Evolutionary conservation across 2,329 filamentous ascomycete genomes (phyloP), one percentile per base, ranked within the genome.

Genomic region (Periglandula ipomoeae): DNA sequence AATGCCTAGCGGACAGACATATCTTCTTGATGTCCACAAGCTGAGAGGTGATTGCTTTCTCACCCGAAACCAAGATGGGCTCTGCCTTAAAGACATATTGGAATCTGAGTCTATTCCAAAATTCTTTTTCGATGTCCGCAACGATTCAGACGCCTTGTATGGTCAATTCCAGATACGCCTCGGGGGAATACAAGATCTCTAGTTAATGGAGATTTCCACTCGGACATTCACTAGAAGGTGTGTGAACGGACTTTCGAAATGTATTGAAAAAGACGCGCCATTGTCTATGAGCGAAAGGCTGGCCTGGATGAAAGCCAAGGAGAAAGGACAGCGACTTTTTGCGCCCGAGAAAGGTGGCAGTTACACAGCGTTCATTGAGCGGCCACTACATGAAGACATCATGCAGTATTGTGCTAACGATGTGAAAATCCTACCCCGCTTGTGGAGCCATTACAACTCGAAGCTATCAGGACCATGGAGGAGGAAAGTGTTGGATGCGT

Each of bases 71-170:
- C n/a, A n/a, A n/a, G n/a, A n/a, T n/a, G n/a, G n/a, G n/a, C n/a
- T n/a, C n/a, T n/a, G n/a, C n/a, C 26, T 72, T 1, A 69, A 70
- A 51, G 40, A 43, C 0, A 66, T 81, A 9, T 58, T 81, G 1
- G 71, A 81, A 58, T 68, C 64, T 0, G 6, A 52, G 0, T 8
- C 42, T 11, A 54, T 55, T 17, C 59, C 62, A 0, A 81, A 82
- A 53, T 71, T 74, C 26, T 69, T 82, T 51, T 82, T 80, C 55
- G 78, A 83, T 51, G 65, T 82, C 15, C 73, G 77, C 2, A 76
- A 75, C 52, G 76, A 81, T 54, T 76, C 78, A 0, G 73, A 81
- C 53, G 76, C 78, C 0, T 59, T 83, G 0, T 78, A 66, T 55
- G 57, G 39, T 40, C 71, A 69, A 30, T 79, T 63, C 52, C 37